Conservation (phyloP, 2,329 filamentous ascomycete genomes). For the Colletotrichum liaoningense region DNA sequence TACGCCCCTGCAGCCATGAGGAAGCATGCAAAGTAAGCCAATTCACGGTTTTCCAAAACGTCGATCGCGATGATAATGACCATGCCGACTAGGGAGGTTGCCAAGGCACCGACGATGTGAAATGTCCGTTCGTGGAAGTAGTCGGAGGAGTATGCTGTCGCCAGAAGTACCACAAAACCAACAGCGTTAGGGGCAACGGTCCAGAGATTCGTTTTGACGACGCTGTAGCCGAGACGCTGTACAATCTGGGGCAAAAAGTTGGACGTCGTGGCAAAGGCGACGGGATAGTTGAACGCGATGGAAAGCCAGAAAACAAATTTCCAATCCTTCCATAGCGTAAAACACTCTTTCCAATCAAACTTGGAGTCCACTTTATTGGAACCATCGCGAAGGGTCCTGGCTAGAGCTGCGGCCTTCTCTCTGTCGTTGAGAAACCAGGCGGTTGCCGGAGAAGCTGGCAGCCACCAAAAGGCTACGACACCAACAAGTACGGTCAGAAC, state of each 20-base stretch:
- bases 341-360: not conserved
- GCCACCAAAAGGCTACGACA: not conserved
- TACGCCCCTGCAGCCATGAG: slow-evolving; percentile 58
- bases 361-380: not conserved
- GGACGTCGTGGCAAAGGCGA: not conserved
- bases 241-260: not conserved
- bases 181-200: slow-evolving; percentile 48
- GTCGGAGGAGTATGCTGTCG: slow-evolving; percentile 56
- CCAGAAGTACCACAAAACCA: slow-evolving; percentile 57
- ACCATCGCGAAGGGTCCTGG: slow-evolving; percentile 57
- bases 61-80: slow-evolving; percentile 55
- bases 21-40: slow-evolving; percentile 63
- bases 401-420: slow-evolving; percentile 53
- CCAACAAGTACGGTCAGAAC: not conserved
- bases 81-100: slow-evolving; percentile 54
- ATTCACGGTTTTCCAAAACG: slow-evolving; percentile 45
- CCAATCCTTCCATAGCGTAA: not conserved
- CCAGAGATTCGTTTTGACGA: not conserved
- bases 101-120: slow-evolving; percentile 55
- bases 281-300: not conserved
- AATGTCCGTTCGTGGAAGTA: slow-evolving; percentile 57
- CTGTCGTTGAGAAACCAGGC: slow-evolving; percentile 57
- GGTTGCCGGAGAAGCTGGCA: slow-evolving; percentile 55
- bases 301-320: not conserved
- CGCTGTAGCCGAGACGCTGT: not conserved